phyloP scores from a whole-genome alignment of 2,329 filamentous ascomycete species.

The Penicillium thymicola region DNA sequence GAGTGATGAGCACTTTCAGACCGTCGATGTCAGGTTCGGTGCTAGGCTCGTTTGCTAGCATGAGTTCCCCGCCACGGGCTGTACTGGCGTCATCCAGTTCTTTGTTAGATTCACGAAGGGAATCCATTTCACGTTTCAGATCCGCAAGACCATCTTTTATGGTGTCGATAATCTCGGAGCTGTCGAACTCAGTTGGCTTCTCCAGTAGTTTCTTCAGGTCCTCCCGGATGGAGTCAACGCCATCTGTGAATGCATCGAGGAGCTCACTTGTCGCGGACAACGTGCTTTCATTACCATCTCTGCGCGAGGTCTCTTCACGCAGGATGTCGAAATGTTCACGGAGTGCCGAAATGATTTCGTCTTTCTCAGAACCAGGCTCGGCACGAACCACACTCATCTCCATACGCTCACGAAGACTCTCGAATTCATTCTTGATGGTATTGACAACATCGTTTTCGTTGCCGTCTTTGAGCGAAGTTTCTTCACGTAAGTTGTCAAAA shows the following conservation, averaged over 20 bases:
- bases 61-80: conserved; percentile 54
- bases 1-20: conserved; percentile 76
- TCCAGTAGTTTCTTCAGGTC: conserved; percentile 73
- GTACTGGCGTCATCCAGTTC: conserved; percentile 51
- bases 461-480: conserved; percentile 53
- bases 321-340: conserved; percentile 47
- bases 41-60: conserved; percentile 52
- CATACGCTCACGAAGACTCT: conserved; percentile 54
- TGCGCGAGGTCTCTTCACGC: conserved; percentile 52
- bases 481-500: conserved; percentile 44
- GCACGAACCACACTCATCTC: conserved; percentile 31
- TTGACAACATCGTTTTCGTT: conserved; percentile 48
- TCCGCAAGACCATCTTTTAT: conserved; percentile 76
- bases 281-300: conserved; percentile 54
- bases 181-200: conserved; percentile 78
- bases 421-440: conserved; percentile 58
- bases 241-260: conserved; percentile 62
- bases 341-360: conserved; percentile 70
- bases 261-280: conserved; percentile 56
- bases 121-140: conserved; percentile 74
- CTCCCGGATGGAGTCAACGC: conserved; percentile 69
- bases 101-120: conserved; percentile 59
- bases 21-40: conserved; percentile 67
- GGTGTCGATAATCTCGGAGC: conserved; percentile 84
- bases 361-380: conserved; percentile 49